phyloP scores from a whole-genome alignment of 2,329 filamentous ascomycete genomes.

The Tympanopsis confertula region DNA sequence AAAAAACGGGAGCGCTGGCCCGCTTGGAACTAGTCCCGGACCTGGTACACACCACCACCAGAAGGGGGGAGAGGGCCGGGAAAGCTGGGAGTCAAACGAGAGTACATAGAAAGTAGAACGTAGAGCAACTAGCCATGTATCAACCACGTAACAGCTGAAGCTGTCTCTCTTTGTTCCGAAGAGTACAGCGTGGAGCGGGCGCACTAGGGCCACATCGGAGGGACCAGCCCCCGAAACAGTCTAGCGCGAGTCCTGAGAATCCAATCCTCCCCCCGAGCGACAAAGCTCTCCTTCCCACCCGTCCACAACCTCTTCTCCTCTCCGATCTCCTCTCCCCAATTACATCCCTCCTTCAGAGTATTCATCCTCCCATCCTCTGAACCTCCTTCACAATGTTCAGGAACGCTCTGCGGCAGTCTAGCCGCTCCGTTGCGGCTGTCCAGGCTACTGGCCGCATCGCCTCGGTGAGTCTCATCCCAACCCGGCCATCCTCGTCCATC shows the following conservation, averaged over 20 bases:
- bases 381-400: conserved; percentile 73
- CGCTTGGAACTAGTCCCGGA: conserved; percentile 7
- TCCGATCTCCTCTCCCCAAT: conserved; percentile 48
- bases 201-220: conserved; percentile 24
- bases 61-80: too few relatives aligned
- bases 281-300: conserved; percentile 26
- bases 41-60: too few relatives aligned
- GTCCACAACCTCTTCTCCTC: conserved; percentile 22
- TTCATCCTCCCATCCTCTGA: conserved; percentile 32
- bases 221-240: conserved; percentile 18
- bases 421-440: conserved; percentile 86
- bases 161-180: background rate
- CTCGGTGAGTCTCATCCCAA: conserved; percentile 66
- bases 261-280: conserved; percentile 21
- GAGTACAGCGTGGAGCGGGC: conserved; percentile 4
- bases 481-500: conserved; percentile 27
- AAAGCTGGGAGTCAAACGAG: too few relatives aligned
- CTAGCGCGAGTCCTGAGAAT: conserved; percentile 24
- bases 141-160: too few relatives aligned
- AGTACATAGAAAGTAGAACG: too few relatives aligned
- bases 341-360: conserved; percentile 41
- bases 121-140: too few relatives aligned
- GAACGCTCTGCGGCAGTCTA: conserved; percentile 94
- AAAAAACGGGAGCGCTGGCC: conserved; percentile 15
- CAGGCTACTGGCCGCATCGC: conserved; percentile 84